Percentiles rank a stretch among this genome's conserved stretches.
Conservation (phyloP, 163 green algal species). For the Scenedesmus sp. region DNA sequence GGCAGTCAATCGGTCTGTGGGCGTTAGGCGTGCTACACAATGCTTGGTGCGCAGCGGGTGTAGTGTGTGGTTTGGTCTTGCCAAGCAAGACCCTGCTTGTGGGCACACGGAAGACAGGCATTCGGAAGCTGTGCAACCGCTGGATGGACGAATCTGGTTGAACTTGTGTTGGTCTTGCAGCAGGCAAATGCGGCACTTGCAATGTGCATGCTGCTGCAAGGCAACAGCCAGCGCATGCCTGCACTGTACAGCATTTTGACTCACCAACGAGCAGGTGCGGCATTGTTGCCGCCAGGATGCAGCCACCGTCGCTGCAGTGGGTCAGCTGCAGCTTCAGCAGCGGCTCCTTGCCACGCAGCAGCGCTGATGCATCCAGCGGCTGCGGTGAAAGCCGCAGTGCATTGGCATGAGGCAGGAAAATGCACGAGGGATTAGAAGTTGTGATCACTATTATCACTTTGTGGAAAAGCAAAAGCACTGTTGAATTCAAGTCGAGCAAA, state of each 20-base stretch:
- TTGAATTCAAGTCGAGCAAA: neutral
- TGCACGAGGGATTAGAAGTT: too few relatives aligned
- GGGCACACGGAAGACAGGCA: neutral
- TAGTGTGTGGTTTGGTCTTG: neutral
- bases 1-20: neutral
- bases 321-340: constrained; percentile 49
- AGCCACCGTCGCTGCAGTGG: constrained; percentile 7
- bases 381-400: neutral
- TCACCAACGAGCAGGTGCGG: constrained; percentile 39
- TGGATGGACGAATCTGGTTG: neutral
- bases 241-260: neutral
- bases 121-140: neutral
- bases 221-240: neutral
- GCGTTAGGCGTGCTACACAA: neutral
- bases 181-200: neutral
- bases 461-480: too few relatives aligned
- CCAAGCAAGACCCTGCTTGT: neutral
- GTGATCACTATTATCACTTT: too few relatives aligned
- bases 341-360: constrained; percentile 34
- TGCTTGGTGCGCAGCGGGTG: neutral
- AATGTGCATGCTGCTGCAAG: neutral
- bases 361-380: neutral
- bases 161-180: neutral
- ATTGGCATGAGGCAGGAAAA: neutral
- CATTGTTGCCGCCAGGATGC: constrained; percentile 39